Evolutionary conservation across 768 basidiomycete species (phyloP).

Genomic region (Boletales sp.): DNA sequence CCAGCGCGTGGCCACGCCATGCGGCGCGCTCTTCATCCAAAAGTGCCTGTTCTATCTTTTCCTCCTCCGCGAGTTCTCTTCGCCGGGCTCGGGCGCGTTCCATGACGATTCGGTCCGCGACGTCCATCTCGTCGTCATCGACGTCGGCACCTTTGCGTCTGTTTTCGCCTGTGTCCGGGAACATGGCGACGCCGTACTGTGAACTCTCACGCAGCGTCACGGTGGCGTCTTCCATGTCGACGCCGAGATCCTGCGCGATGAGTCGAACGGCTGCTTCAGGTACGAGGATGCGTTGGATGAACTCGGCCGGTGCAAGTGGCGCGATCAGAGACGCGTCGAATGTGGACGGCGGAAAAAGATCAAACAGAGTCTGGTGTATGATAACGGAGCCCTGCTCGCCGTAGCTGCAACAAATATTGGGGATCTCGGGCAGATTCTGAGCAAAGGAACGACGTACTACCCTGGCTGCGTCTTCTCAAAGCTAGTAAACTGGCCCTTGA

Average conservation of each 20-base stretch:
- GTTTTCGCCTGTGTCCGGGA: constrained; percentile 47
- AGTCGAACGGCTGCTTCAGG: constrained; percentile 82
- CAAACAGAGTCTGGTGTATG: constrained; percentile 72
- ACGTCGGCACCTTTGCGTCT: constrained; percentile 34
- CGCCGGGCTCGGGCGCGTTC: constrained; percentile 41
- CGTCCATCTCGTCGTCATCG: constrained; percentile 30
- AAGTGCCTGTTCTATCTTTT: constrained; percentile 31
- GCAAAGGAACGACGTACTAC: constrained; percentile 58
- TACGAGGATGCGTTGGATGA: constrained; percentile 81
- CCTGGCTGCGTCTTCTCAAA: constrained; percentile 86
- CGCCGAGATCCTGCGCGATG: constrained; percentile 71
- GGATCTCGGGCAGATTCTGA: not conserved
- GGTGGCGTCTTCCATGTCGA: constrained; percentile 48
- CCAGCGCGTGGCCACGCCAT: constrained; percentile 17
- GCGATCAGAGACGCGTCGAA: constrained; percentile 51
- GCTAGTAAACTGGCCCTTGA: constrained; percentile 70
- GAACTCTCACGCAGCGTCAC: constrained; percentile 69
- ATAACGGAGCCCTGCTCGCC: constrained; percentile 82
- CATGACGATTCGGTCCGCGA: constrained; percentile 41
- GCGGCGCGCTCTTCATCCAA: constrained; percentile 21
- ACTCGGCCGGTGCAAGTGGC: constrained; percentile 72
- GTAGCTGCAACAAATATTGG: constrained; percentile 49
- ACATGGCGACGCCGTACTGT: constrained; percentile 83
- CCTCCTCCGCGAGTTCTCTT: constrained; percentile 41
- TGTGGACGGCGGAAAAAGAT: constrained; percentile 64